Evolutionary conservation across 2,329 filamentous ascomycete genomes (phyloP).

Genomic region (Malbranchea zuffiana): DNA sequence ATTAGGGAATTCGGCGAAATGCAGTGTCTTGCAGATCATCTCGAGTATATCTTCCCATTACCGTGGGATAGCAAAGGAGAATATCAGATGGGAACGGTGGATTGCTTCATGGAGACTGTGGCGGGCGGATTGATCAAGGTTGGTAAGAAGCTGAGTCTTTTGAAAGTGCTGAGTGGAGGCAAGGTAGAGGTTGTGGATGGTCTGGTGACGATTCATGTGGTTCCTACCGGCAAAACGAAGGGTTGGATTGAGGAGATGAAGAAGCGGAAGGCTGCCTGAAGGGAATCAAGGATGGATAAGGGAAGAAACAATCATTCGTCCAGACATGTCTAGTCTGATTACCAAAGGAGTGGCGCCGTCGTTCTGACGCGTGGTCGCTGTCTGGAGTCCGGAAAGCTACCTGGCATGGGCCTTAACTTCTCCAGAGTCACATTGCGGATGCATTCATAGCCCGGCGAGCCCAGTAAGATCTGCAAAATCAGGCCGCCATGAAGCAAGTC

Average conservation of each 20-base stretch:
- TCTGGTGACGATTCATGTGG: conserved; percentile 67
- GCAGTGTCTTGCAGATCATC: conserved; percentile 62
- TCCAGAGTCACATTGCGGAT: no score
- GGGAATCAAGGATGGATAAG: neutral
- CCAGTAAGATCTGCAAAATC: no score
- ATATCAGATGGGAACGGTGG: conserved; percentile 57
- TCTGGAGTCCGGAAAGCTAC: no score
- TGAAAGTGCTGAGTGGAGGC: conserved; percentile 62
- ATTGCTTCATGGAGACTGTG: conserved; percentile 80
- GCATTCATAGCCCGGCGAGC: no score
- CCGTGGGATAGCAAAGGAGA: conserved; percentile 67
- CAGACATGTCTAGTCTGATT: neutral
- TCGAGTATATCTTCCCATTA: conserved; percentile 74
- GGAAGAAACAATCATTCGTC: neutral
- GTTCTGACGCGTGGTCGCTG: no score
- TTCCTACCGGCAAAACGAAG: conserved; percentile 59
- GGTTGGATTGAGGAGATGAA: conserved; percentile 83
- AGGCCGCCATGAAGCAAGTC: no score
- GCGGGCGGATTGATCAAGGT: conserved; percentile 75
- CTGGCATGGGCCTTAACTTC: no score
- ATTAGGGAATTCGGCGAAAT: conserved; percentile 76
- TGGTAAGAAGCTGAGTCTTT: conserved; percentile 68
- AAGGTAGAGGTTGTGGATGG: conserved; percentile 83
- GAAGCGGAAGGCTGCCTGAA: conserved; percentile 44
- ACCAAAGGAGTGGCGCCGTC: no score